phyloP scores from a whole-genome alignment of 2,329 filamentous ascomycete genomes.

The Xylariaceae sp. region DNA sequence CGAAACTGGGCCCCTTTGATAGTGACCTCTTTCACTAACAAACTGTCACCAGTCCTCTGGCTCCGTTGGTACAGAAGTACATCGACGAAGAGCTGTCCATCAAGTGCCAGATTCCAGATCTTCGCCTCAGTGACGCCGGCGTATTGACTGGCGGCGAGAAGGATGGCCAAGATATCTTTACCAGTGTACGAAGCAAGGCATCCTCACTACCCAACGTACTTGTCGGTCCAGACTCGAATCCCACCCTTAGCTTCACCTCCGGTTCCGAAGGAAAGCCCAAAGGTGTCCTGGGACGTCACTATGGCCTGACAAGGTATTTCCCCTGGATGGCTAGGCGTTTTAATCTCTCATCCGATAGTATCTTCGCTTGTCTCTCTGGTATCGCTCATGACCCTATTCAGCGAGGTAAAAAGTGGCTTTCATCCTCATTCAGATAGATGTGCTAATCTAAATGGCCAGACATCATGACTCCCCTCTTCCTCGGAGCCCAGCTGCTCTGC shows the following conservation, averaged over 20 bases:
- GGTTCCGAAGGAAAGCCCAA: conserved; percentile 82
- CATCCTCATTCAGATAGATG: too few species aligned
- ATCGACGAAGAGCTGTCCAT: conserved; percentile 73
- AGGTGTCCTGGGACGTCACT: conserved; percentile 86
- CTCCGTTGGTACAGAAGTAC: conserved; percentile 58
- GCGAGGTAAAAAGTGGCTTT: conserved; percentile 31
- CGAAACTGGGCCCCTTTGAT: too few species aligned
- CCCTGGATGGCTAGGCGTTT: conserved; percentile 92
- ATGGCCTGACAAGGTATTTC: conserved; percentile 82
- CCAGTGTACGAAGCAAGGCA: conserved; percentile 52
- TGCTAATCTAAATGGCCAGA: conserved; percentile 43
- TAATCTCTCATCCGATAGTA: conserved; percentile 68
- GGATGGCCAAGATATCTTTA: conserved; percentile 69
- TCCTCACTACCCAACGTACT: conserved; percentile 67
- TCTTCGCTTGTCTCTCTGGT: conserved; percentile 81
- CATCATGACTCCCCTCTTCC: conserved; percentile 88
- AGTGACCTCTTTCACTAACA: too few species aligned
- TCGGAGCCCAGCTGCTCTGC: conserved; percentile 78
- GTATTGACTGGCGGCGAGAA: conserved; percentile 68
- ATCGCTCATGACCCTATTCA: conserved; percentile 78
- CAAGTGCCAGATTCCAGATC: conserved; percentile 72
- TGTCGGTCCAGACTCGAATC: conserved; percentile 83
- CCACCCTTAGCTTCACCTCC: conserved; percentile 74
- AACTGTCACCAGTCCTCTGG: conserved; percentile 42
- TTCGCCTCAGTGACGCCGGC: conserved; percentile 74